Base-by-base conservation (phyloP, 148 eudicot species). In the Agrostemma githago region DNA sequence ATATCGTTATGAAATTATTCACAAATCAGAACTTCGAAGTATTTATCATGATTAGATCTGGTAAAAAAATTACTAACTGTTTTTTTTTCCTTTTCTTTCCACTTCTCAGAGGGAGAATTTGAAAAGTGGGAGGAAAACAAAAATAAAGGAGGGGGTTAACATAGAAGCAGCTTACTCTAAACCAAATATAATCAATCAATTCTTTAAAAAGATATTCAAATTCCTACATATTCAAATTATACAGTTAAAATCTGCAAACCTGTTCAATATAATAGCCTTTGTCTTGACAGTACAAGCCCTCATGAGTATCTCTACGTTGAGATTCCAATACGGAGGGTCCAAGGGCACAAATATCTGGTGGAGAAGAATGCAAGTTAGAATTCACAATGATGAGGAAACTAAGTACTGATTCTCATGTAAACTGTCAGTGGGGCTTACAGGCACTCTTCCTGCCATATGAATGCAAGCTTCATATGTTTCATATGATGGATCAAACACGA, bases 381-480 rank as follows among this genome's bases (percentile, higher is more conserved):
- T 65, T 26, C 43, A 42, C 17, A 70, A 34, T 17, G 65, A 62
- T 40, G 62, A 5, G 3, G 56, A 61, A 19, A 21, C 46, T 17
- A 40, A 17, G n/a, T 26, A 26, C 7, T 53, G 65, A 19, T 12
- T 7, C 48, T 9, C 3, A 14, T 37, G 54, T 38, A 9, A 62
- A 59, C 4, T 17, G 34, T 15, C 11, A 69, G 5, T 72, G 21
- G 39, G 77, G 41, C 97, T 94, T 83, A 94, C 98, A 6, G 98
- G 92, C 5, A 89, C 79, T 69, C 98, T 97, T 77, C 98, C 98
- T 61, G 98, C 98, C 83, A 94, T 81, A 48, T 70, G 64, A 63
- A 94, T 83, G 81, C 96, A 94, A 39, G 92, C 84, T 79, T 87
- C 89, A 72, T 94, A 94, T 12, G 98, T 94, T 78, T 92, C 98